Conservation (phyloP, 352 stramenopile genomes). For the Phytophthora melonis region DNA sequence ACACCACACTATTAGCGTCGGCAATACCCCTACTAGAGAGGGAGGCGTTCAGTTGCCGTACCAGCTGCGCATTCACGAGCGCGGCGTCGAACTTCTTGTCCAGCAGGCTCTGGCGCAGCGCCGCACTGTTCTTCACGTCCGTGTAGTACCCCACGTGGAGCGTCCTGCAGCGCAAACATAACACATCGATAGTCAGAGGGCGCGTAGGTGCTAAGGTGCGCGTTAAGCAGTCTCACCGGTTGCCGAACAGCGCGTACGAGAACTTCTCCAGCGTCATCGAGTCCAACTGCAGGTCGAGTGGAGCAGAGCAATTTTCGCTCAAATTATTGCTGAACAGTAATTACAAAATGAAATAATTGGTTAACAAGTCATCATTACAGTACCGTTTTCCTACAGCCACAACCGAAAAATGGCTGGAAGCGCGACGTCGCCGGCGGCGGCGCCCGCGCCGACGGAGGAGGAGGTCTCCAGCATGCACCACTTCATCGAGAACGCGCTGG, state of each 20-base stretch:
- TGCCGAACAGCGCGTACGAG: constrained; percentile 72
- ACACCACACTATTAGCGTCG: no score
- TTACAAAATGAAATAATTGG: no score
- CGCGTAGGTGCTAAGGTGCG: neutral
- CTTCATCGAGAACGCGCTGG: constrained; percentile 88
- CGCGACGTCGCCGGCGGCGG: constrained; percentile 14
- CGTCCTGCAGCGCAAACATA: constrained; percentile 49
- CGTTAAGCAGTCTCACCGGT: constrained; percentile 44
- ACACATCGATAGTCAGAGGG: neutral
- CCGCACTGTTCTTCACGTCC: constrained; percentile 74
- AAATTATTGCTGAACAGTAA: no score
- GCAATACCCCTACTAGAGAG: no score
- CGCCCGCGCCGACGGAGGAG: constrained; percentile 47
- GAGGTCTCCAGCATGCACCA: constrained; percentile 77
- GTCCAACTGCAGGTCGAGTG: neutral
- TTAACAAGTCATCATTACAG: no score
- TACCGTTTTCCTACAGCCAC: no score
- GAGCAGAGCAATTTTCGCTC: neutral
- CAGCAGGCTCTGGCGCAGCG: constrained; percentile 64
- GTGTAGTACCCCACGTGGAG: constrained; percentile 80
- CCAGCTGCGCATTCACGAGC: constrained; percentile 79
- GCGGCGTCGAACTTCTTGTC: constrained; percentile 77
- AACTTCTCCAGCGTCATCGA: constrained; percentile 62
- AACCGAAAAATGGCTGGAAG: constrained; percentile 45
- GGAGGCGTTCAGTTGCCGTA: constrained; percentile 20